Evolutionary conservation across 352 stramenopile genomes (phyloP).

Genomic region (Globisporangium spiculum): DNA sequence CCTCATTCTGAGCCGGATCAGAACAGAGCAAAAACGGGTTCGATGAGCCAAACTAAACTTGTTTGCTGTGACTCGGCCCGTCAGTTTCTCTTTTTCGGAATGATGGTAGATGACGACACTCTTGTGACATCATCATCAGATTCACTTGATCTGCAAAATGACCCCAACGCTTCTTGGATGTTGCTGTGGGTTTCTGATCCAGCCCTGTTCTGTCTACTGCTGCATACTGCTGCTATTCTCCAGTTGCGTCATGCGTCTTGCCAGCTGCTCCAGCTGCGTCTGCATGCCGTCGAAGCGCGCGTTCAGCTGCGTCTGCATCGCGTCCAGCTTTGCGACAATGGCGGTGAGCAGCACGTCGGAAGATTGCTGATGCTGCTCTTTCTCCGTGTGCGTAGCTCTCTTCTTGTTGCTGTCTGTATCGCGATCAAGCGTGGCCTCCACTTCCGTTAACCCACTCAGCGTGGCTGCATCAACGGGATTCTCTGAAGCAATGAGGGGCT

Average conservation of each 20-base stretch:
- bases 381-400: slow-evolving; percentile 10
- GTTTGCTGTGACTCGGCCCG: not conserved
- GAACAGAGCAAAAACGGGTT: not conserved
- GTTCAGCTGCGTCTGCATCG: slow-evolving; percentile 47
- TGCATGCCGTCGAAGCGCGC: slow-evolving; percentile 53
- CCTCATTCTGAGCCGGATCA: not conserved
- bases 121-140: not conserved
- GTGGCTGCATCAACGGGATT: not conserved
- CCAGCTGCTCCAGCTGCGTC: slow-evolving; percentile 34
- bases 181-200: not conserved
- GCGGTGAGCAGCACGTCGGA: slow-evolving; percentile 12
- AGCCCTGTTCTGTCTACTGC: not conserved
- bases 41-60: not conserved
- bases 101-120: not conserved
- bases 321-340: slow-evolving; percentile 31
- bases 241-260: slow-evolving; percentile 33
- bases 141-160: not conserved
- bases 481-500: not conserved
- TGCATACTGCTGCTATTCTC: slow-evolving; percentile 22
- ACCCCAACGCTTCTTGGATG: not conserved
- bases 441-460: not conserved
- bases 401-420: not conserved
- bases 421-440: not conserved
- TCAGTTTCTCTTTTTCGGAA: not conserved
- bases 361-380: slow-evolving; percentile 13